A percentile compares a stretch with the other conserved stretches of the same genome.
Evolutionary conservation across 2,329 filamentous ascomycete species (phyloP).

Genomic region (Nemania serpens): DNA sequence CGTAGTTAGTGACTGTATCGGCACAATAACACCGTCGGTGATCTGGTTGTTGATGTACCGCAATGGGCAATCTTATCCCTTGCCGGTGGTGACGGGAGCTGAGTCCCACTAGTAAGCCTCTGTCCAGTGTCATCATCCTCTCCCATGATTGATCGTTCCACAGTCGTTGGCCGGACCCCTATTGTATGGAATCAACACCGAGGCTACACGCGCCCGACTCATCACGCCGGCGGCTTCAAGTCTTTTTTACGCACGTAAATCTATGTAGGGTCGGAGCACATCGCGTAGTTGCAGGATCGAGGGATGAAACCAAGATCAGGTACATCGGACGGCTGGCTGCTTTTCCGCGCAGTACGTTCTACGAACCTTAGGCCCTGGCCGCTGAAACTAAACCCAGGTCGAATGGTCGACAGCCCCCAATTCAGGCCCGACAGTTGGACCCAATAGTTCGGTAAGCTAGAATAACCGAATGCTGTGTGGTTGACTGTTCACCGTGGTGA

Average conservation of each 20-base stretch:
- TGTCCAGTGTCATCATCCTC: slow-evolving; percentile 1
- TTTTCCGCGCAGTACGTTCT: slow-evolving; percentile 30
- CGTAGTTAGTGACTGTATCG: neutral
- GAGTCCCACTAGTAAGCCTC: slow-evolving; percentile 17
- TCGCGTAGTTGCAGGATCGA: slow-evolving; percentile 44
- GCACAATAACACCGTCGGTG: neutral
- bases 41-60: slow-evolving; percentile 2
- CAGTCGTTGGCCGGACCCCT: slow-evolving; percentile 12
- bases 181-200: slow-evolving; percentile 22
- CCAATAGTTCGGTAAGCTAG: slow-evolving; percentile 26
- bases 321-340: slow-evolving; percentile 41
- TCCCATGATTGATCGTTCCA: slow-evolving; percentile 6
- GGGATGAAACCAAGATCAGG: slow-evolving; percentile 43
- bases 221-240: slow-evolving; percentile 1
- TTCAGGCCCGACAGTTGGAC: slow-evolving; percentile 24
- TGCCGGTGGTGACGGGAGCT: slow-evolving; percentile 4
- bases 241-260: slow-evolving; percentile 42
- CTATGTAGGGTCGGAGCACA: slow-evolving; percentile 35
- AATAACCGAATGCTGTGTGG: slow-evolving; percentile 20
- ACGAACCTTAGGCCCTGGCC: slow-evolving; percentile 26
- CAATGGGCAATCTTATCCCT: slow-evolving; percentile 15
- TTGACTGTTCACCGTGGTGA: slow-evolving; percentile 3
- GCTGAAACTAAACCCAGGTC: slow-evolving; percentile 13
- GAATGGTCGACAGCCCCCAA: slow-evolving; percentile 9
- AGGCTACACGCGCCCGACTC: slow-evolving; percentile 21